A percentile compares a stretch with the other conserved stretches of the same genome.
Conservation (phyloP, 2,329 filamentous ascomycete species). For the Trichophyton schoenleinii region DNA sequence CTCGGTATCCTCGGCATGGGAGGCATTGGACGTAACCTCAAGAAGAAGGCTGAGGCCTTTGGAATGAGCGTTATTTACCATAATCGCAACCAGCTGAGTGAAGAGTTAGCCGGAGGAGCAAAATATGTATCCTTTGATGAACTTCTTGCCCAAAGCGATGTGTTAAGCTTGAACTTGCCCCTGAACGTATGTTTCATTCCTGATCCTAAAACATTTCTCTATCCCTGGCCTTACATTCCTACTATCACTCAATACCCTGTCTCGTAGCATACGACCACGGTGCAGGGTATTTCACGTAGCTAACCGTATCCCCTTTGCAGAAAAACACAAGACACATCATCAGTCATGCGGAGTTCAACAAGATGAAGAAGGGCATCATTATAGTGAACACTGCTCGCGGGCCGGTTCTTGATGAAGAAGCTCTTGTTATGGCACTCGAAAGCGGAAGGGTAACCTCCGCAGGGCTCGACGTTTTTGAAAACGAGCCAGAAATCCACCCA, state of each 20-base stretch:
- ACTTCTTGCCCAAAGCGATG: constrained; percentile 56
- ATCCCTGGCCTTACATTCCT: neutral
- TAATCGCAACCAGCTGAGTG: constrained; percentile 51
- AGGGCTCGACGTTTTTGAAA: constrained; percentile 71
- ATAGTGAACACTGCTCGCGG: constrained; percentile 75
- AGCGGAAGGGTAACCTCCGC: constrained; percentile 56
- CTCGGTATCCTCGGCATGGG: constrained; percentile 79
- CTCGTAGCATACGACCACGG: neutral
- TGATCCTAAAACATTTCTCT: neutral
- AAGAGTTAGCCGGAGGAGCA: constrained; percentile 35
- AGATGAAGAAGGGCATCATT: constrained; percentile 67
- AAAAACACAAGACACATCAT: constrained; percentile 63
- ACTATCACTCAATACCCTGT: neutral
- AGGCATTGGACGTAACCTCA: constrained; percentile 67
- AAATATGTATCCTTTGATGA: constrained; percentile 55
- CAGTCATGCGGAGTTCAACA: constrained; percentile 53
- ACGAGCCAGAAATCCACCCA: constrained; percentile 65
- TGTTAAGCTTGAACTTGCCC: constrained; percentile 68
- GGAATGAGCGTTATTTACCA: constrained; percentile 65
- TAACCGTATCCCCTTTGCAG: constrained; percentile 20
- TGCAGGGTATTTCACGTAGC: neutral
- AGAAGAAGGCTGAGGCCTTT: constrained; percentile 60
- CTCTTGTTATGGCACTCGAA: constrained; percentile 60
- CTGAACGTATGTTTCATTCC: constrained; percentile 53
- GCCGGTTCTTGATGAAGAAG: constrained; percentile 68